phyloP scores from a whole-genome alignment of 192 early-diverging fungal species.

The Linderina pennispora region DNA sequence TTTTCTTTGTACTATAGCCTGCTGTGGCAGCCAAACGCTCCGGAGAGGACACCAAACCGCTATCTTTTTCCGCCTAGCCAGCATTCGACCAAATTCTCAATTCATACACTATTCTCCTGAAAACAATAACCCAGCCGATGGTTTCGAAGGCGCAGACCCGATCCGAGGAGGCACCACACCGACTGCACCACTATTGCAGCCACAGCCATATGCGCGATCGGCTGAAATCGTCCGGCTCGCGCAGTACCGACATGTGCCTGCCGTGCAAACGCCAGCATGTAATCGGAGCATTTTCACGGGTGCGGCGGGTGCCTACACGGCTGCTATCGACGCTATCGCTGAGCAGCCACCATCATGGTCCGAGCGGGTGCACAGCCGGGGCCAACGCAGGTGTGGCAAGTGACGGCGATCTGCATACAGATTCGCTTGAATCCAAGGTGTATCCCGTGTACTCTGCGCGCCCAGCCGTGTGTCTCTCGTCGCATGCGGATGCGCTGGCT shows the following conservation, averaged over 20 bases:
- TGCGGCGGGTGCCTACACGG: constrained; percentile 29
- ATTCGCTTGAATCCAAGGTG: constrained; percentile 12
- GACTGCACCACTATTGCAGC: constrained; percentile 24
- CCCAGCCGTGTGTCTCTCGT: constrained; percentile 31
- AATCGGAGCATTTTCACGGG: constrained; percentile 31
- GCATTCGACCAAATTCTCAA: too few species aligned
- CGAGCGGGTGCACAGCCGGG: constrained; percentile 6
- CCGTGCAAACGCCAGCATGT: constrained; percentile 37
- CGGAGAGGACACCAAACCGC: too few species aligned
- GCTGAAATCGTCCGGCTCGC: too few species aligned
- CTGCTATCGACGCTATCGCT: constrained; percentile 20
- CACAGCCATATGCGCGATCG: constrained; percentile 18
- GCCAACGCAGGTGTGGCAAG: not conserved
- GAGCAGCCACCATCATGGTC: constrained; percentile 18
- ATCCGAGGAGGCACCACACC: constrained; percentile 12
- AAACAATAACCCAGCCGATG: too few species aligned
- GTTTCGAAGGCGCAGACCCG: too few species aligned
- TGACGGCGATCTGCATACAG: constrained; percentile 6
- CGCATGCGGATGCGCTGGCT: too few species aligned
- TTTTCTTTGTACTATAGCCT: too few species aligned
- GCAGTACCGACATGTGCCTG: too few species aligned
- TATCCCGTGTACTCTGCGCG: constrained; percentile 14
- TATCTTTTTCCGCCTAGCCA: too few species aligned
- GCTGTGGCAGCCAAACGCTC: too few species aligned
- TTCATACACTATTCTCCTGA: too few species aligned